Percentiles rank a stretch among this genome's conserved stretches.
Conservation (phyloP, 2,329 filamentous ascomycete species). For the Trichoderma endophyticum region DNA sequence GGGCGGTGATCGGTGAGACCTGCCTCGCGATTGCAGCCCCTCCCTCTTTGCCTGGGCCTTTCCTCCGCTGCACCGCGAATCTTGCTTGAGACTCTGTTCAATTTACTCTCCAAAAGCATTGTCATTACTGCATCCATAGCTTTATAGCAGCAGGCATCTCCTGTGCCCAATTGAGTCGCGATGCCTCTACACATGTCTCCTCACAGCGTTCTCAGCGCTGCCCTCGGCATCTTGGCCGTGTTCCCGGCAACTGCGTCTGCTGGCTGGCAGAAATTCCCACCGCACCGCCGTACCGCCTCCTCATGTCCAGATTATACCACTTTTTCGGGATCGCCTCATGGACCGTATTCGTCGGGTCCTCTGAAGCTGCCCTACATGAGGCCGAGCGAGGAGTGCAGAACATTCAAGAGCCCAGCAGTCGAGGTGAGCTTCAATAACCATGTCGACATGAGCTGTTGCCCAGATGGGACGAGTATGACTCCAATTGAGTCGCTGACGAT, state of each 20-base stretch:
- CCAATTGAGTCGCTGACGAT: neutral
- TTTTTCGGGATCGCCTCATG: slow-evolving; percentile 25
- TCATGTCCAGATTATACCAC: slow-evolving; percentile 27
- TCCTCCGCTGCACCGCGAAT: neutral
- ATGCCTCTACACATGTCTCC: slow-evolving; percentile 13
- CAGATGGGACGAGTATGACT: neutral
- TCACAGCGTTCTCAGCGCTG: neutral
- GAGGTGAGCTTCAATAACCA: slow-evolving; percentile 21
- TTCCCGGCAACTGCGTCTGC: slow-evolving; percentile 9
- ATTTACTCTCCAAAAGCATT: neutral
- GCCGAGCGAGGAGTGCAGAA: slow-evolving; percentile 27
- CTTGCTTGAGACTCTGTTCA: neutral
- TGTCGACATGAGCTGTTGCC: neutral
- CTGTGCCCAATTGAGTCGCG: neutral
- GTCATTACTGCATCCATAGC: neutral
- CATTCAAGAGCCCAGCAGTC: slow-evolving; percentile 28
- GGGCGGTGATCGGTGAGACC: slow-evolving; percentile 5
- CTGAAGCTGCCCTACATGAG: slow-evolving; percentile 28
- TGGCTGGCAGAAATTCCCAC: slow-evolving; percentile 12
- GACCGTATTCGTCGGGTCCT: slow-evolving; percentile 23
- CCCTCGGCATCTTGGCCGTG: slow-evolving; percentile 8
- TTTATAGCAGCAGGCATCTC: neutral
- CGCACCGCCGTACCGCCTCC: slow-evolving; percentile 21
- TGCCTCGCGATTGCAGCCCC: neutral
- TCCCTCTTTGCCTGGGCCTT: neutral